Evolutionary conservation across 1,139 yeast species (phyloP), one percentile per base, ranked within the genome.

Genomic region (Kurtzmaniella quercitrusa): DNA sequence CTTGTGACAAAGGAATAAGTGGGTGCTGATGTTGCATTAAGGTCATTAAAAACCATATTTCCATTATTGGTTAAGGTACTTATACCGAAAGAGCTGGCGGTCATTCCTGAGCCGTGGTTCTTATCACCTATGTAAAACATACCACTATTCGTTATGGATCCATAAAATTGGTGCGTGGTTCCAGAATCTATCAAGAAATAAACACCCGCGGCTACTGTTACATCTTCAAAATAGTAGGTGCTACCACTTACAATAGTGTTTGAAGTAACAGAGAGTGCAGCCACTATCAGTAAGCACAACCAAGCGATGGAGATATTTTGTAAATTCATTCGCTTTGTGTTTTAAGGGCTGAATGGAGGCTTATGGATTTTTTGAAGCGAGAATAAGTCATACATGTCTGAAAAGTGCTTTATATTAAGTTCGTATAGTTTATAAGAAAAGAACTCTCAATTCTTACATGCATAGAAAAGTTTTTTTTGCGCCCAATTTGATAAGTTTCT

Each of bases 101-200:
- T 51, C 36, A 54, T 50, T 32, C 57, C 55, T 40, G 48, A 44
- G 12, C 45, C 39, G 26, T 46, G 46, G 18, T 49, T 45, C 30
- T 47, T 49, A 38, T 51, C 49, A 39, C 50, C 48, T 28, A 54
- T 42, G 38, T 37, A 53, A 40, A 54, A 50, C 38, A 46, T 47
- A 42, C 58, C 58, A 41, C 53, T 43, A 22, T 52, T 52, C 5
- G 42, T 44, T 28, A 54, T 42, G 44, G 52, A 54, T 39, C 52
- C 53, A 23, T 46, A 40, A 40, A 48, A 49, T 30, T 47, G 45
- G 33, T 42, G 45, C 17, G 40, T 39, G 17, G 28, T 11, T 5
- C 45, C 45, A 5, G 23, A 17, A 19, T 40, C 42, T 5, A 36
- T 38, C 15, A 42, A 30, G 16, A 34, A 18, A 34, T 21, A 35